Percentiles rank a stretch among this genome's conserved stretches.
Conservation (phyloP, 1,139 yeast genomes). For the Nematodospora anomalae region DNA sequence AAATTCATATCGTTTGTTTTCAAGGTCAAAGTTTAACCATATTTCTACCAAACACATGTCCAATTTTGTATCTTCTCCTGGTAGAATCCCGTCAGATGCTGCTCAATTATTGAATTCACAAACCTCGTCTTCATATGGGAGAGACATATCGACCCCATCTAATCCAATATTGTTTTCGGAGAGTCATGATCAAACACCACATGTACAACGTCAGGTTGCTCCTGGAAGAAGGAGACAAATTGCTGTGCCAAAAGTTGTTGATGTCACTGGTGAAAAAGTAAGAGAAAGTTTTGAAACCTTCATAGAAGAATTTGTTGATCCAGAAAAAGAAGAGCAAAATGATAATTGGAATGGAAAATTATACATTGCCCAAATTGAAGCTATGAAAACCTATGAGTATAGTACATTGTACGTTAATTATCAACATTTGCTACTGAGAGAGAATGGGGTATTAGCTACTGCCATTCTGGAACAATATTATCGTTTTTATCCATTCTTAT, state of each 20-base stretch:
- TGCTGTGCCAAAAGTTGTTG: constrained; percentile 82
- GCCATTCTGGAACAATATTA: constrained; percentile 92
- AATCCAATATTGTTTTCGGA: constrained; percentile 16
- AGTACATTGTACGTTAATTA: constrained; percentile 84
- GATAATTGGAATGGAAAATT: constrained; percentile 52
- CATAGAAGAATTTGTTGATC: constrained; percentile 61
- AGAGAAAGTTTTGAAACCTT: constrained; percentile 88
- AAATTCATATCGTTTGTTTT: not conserved
- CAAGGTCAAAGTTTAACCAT: no score
- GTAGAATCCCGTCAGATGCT: constrained; percentile 47
- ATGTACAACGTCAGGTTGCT: constrained; percentile 11
- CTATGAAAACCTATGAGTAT: constrained; percentile 74
- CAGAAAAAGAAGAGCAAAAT: constrained; percentile 32
- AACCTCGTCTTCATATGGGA: constrained; percentile 46
- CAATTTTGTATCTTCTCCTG: constrained; percentile 48
- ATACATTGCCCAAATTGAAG: constrained; percentile 78
- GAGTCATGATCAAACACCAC: constrained; percentile 10
- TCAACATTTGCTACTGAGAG: constrained; percentile 70
- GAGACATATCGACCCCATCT: constrained; percentile 23
- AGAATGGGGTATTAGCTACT: constrained; percentile 84
- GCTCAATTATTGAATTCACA: constrained; percentile 45
- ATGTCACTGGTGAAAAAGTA: constrained; percentile 91
- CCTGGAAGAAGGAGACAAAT: constrained; percentile 52
- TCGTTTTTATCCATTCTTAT: constrained; percentile 83
- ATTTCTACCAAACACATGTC: constrained; percentile 28